Evolutionary conservation across 345 rosid genomes (phyloP).

Genomic region (Populus alba): DNA sequence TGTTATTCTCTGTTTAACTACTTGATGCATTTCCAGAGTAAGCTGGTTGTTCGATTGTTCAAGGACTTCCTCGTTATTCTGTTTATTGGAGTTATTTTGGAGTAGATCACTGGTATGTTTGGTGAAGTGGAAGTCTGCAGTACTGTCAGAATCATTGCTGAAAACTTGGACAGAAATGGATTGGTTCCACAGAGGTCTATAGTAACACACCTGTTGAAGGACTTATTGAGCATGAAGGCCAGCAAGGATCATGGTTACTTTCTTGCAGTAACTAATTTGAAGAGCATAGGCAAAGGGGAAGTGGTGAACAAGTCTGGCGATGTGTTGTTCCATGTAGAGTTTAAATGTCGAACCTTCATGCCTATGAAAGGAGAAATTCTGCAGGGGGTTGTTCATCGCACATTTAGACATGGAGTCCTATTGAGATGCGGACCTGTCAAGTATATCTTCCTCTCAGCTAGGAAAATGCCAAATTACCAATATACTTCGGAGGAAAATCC

Average conservation of each 20-base stretch:
- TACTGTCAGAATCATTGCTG: conserved; percentile 13
- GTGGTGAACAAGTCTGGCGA: conserved; percentile 3
- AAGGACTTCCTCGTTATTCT: neutral
- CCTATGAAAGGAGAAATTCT: conserved; percentile 26
- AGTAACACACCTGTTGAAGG: conserved; percentile 15
- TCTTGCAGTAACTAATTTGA: conserved; percentile 36
- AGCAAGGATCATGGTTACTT: conserved; percentile 29
- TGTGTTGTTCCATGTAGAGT: conserved; percentile 7
- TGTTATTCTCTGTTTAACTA: no score
- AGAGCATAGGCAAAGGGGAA: conserved; percentile 15
- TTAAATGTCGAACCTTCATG: conserved; percentile 30
- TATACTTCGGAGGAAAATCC: conserved; percentile 21
- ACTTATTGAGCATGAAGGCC: conserved; percentile 24
- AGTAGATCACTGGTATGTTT: conserved; percentile 15
- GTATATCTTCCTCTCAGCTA: conserved; percentile 25
- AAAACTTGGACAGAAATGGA: conserved; percentile 5
- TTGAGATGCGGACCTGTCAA: conserved; percentile 34
- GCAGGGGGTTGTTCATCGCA: conserved; percentile 26
- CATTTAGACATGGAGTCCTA: conserved; percentile 12
- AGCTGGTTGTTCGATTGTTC: neutral
- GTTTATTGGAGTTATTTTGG: neutral
- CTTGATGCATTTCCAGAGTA: neutral
- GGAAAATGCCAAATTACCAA: conserved; percentile 31
- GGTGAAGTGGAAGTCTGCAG: conserved; percentile 28
- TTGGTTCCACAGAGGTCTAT: conserved; percentile 7